Evolutionary conservation across 371 early-diverging fungal species (phyloP), one percentile per base, ranked within the genome.

Genomic region (Chytridiales sp.): DNA sequence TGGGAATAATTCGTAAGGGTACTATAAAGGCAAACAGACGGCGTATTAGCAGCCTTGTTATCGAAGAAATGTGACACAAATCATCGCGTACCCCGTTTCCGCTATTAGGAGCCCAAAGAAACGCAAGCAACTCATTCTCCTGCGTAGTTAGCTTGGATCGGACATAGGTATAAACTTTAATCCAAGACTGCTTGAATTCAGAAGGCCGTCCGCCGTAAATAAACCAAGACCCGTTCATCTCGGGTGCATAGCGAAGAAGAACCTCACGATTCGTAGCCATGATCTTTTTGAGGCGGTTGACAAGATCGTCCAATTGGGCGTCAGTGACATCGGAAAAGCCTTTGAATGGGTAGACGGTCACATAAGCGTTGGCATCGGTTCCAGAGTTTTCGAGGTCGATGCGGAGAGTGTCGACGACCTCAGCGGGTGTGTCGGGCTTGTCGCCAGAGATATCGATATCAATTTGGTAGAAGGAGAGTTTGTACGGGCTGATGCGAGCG

Each of bases 391-490:
- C 55, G 27, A 72, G 44, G 50, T 62, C 61, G n/a, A n/a, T n/a
- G n/a, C n/a, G n/a, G n/a, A n/a, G n/a, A n/a, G n/a, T n/a, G n/a
- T n/a, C n/a, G n/a, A n/a, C n/a, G n/a, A n/a, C n/a, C n/a, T n/a
- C n/a, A n/a, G n/a, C n/a, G n/a, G n/a, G n/a, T n/a, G n/a, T n/a
- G n/a, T n/a, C n/a, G 38, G 56, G 56, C 55, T 89, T 76, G 19
- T 90, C 92, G 22, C 90, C 89, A 2, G 93, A 92, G 30, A 95
- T 91, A 39, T 95, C 94, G 62, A 94, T 92, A 74, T 95, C 91
- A 61, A 87, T 88, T 51, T 82, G 75, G 50, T 64, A 75, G 49
- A 75, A 52, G 27, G 68, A 40, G 22, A 61, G 48, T 8, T 53
- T 53, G 26, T 60, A 41, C 52, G 30, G 42, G 31, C 27, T 34